Base-by-base conservation (phyloP, 2,329 filamentous ascomycete species). In the Remersonia thermophila region DNA sequence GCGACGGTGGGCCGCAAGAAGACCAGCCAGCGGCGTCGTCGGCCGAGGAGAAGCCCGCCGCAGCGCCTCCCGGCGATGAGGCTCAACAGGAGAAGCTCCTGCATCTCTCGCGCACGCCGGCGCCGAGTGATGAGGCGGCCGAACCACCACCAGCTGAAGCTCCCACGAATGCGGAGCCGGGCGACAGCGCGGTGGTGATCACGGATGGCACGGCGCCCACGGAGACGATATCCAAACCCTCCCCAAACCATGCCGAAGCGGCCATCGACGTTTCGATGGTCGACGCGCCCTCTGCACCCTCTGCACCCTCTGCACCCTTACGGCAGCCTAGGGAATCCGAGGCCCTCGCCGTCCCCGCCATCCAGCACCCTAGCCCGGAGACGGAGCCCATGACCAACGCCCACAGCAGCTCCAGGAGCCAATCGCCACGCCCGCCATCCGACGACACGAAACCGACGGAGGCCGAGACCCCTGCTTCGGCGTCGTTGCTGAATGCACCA, bases 381-480 rank as follows among this genome's bases (percentile, higher is more conserved):
- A 65, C 61, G 0, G 66, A 67, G 27, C 55, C 52, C 0, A 49
- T 56, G 2, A 67, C 64, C 2, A 63, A 61, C 18, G 55, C 56
- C 2, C 56, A 55, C 2, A 69, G 65, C 38, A 55, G 55, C n/a
- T 59, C 60, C 34, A 57, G 55, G 12, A 71, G 62, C 33, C 61
- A 64, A 37, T 68, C 67, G 0, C 66, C 67, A 2, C 59, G 55
- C 5, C 66, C 62, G 0, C n/a, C 20, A 23, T 63, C 65, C 5
- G 68, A 72, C 14, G 67, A 72, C 37, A 68, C 65, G 0, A 71
- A 68, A 31, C 63, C 62, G 1, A 68, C 66, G 0, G 69, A 72
- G 9, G 49, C 60, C 1, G 67, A 69, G 32, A 63, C 60, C 2
- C 51, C 56, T 3, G 58, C 58, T 5, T 59, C 60, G 4, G 47